Evolutionary conservation across 768 basidiomycete species (phyloP).

Genomic region (Ramaria sp.): DNA sequence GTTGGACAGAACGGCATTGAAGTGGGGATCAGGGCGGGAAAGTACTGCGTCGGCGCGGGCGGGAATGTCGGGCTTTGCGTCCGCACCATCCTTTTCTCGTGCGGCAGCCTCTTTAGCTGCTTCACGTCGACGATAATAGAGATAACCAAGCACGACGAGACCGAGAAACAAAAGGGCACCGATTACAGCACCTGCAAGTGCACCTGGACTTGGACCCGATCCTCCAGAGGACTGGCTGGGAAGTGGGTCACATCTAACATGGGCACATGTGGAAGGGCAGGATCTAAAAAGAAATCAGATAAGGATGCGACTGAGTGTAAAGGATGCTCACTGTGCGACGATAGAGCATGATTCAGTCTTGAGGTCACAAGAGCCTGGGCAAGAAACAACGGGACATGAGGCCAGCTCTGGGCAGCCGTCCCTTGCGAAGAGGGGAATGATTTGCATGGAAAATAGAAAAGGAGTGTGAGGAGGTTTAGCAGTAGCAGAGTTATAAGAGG

Average conservation of each 20-base stretch:
- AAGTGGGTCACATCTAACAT: neutral
- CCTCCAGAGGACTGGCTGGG: conserved; percentile 1
- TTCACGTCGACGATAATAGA: conserved; percentile 47
- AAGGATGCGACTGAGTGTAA: neutral
- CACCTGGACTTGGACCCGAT: conserved; percentile 49
- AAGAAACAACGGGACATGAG: neutral
- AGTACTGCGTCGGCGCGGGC: conserved; percentile 70
- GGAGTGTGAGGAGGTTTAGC: conserved; percentile 4
- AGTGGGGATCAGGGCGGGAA: conserved; percentile 66
- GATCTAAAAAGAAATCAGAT: neutral
- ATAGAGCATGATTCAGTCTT: conserved; percentile 8
- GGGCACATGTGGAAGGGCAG: conserved; percentile 7
- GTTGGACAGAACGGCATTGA: conserved; percentile 40
- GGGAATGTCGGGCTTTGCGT: conserved; percentile 39
- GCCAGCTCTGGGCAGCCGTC: neutral
- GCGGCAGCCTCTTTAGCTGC: conserved; percentile 22
- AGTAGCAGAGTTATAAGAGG: neutral
- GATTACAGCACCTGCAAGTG: conserved; percentile 63
- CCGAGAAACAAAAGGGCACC: conserved; percentile 51
- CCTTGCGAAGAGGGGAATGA: neutral
- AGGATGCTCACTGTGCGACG: conserved; percentile 1
- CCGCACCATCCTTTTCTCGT: conserved; percentile 29
- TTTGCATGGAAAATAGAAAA: neutral
- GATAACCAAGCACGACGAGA: conserved; percentile 36
- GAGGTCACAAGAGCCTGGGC: conserved; percentile 2